Evolutionary conservation across 164 flowering plant species (phyloP).

Genomic region (Litsea cubeba): DNA sequence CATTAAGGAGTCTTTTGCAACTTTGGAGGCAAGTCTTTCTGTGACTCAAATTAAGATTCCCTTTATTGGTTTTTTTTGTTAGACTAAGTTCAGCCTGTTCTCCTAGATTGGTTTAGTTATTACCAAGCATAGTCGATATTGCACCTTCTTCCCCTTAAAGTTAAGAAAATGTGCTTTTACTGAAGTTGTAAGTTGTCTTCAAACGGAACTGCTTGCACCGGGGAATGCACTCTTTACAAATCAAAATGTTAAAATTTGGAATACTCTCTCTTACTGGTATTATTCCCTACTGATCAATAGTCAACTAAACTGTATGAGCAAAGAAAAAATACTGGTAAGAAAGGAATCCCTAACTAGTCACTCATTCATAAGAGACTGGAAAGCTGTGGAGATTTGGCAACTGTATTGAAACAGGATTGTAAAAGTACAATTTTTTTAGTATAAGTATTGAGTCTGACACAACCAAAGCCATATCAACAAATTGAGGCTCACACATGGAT

Average conservation of each 20-base stretch:
- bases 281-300: no score
- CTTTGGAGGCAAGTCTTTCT: conserved; percentile 55
- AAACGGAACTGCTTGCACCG: neutral
- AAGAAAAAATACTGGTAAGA: neutral
- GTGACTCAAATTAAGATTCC: neutral
- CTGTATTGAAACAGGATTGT: no score
- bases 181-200: neutral
- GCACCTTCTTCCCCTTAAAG: neutral
- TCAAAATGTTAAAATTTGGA: no score
- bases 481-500: no score
- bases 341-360: no score
- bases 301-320: no score
- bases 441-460: no score
- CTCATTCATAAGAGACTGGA: no score
- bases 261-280: no score
- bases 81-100: neutral
- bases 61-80: neutral
- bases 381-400: no score
- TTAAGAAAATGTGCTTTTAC: neutral
- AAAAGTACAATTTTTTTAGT: no score
- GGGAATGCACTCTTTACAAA: neutral
- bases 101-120: neutral
- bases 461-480: no score
- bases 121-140: neutral
- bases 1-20: conserved; percentile 58